Evolutionary conservation across 768 basidiomycete species (phyloP), one percentile per base, ranked within the genome.

Genomic region (Suillus ampliporus): DNA sequence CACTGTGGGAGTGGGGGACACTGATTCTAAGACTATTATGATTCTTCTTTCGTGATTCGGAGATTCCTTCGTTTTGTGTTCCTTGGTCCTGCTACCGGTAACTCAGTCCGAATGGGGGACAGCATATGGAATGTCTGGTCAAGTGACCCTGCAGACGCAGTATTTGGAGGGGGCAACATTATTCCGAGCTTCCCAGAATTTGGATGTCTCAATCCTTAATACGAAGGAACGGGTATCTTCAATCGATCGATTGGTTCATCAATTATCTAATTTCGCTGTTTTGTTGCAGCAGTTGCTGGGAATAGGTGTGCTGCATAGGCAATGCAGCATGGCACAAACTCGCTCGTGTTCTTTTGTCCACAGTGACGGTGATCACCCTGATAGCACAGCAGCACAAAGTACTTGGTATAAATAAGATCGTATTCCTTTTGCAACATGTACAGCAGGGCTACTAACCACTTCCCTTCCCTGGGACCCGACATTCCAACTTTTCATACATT

Each of bases 131-230:
- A 51, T 34, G 6, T 51, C 11, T 34, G 11, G 50, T 51, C 50
- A 51, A 51, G 31, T 34, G 50, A 51, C 31, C n/a, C n/a, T n/a
- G n/a, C 6, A 51, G 19, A 19, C 1, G 6, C 31, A 3, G 6
- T 13, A 51, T 51, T 13, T 34, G 19, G 19, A 34, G 5, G 48
- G n/a, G 10, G 11, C 19, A 31, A 34, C 5, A 1, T 51, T 51
- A 51, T 51, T 51, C 34, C 19, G 50, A n/a, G 19, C 50, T 51
- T 50, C 50, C 31, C 10, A 51, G 31, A 51, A 51, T n/a, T n/a
- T n/a, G n/a, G 28, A 31, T 28, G 48, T 50, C 26, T 28, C 26
- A 31, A 28, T 28, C 48, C 48, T 31, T 31, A 31, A 6, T 6
- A 50, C 26, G 15, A 31, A 50, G 17, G 48, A 50, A 50, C 28